phyloP scores from a whole-genome alignment of 2,329 filamentous ascomycete genomes.

The Penicillium brevicompactum region DNA sequence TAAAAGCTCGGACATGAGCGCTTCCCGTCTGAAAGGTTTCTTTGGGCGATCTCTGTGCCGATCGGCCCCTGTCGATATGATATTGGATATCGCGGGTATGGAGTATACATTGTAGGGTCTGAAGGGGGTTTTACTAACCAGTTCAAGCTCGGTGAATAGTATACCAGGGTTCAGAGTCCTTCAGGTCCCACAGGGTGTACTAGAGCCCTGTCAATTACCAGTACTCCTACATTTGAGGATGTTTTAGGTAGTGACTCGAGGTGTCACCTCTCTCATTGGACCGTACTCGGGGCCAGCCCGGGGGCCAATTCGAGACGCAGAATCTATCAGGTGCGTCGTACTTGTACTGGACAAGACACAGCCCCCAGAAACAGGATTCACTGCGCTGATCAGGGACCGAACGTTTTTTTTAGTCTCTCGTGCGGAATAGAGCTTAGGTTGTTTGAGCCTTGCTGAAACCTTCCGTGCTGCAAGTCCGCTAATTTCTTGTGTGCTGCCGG shows the following conservation, averaged over 20 bases:
- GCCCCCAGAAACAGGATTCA: neutral
- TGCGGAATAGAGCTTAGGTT: neutral
- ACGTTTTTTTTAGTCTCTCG: neutral
- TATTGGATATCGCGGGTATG: neutral
- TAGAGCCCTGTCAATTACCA: too few relatives aligned
- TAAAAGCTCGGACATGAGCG: neutral
- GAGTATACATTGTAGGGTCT: neutral
- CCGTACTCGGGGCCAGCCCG: neutral
- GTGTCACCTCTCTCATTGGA: neutral
- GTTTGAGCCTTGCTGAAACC: neutral
- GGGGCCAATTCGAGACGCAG: neutral
- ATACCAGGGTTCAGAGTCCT: neutral
- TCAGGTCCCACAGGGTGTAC: too few relatives aligned
- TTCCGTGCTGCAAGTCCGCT: neutral
- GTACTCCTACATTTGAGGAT: too few relatives aligned
- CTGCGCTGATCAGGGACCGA: neutral
- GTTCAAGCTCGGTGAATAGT: neutral
- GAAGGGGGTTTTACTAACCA: neutral
- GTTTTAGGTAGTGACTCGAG: neutral
- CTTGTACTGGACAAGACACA: neutral
- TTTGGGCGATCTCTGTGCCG: constrained; percentile 5
- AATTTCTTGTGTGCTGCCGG: neutral
- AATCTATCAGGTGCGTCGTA: neutral
- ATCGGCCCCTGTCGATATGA: constrained; percentile 15
- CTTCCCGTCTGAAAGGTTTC: constrained; percentile 2